Conservation (phyloP, 345 rosid genomes). For the Hypericum perforatum region DNA sequence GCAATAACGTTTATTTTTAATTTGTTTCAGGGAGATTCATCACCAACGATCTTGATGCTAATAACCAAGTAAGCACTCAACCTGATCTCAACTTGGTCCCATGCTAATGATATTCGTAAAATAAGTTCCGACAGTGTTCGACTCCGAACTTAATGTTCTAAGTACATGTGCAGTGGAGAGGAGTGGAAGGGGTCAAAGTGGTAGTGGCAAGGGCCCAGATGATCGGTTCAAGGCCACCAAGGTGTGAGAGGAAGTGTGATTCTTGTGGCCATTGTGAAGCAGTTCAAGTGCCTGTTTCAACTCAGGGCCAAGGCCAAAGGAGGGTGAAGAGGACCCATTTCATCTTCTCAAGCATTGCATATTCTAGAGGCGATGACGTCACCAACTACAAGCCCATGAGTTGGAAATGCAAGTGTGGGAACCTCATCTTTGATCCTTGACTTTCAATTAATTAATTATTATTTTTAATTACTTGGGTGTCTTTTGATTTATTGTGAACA, state of each 20-base stretch:
- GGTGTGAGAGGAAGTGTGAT: conserved; percentile 45
- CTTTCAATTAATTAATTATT: background rate
- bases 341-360: conserved; percentile 15
- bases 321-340: conserved; percentile 7
- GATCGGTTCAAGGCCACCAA: conserved; percentile 61
- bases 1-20: no score
- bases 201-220: conserved; percentile 19
- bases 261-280: conserved; percentile 49
- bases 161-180: background rate
- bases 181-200: background rate
- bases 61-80: no score
- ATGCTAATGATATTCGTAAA: no score
- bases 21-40: no score
- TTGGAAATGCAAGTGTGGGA: conserved; percentile 73
- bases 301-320: conserved; percentile 13
- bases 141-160: no score
- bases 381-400: conserved; percentile 70
- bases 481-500: no score
- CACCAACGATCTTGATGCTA: no score
- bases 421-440: conserved; percentile 45
- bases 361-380: conserved; percentile 39
- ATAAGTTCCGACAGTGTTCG: no score
- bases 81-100: no score
- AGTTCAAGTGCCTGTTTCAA: conserved; percentile 48
- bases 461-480: no score